Base-by-base conservation (phyloP, 441 rosid genomes). In the Erodium texanum region DNA sequence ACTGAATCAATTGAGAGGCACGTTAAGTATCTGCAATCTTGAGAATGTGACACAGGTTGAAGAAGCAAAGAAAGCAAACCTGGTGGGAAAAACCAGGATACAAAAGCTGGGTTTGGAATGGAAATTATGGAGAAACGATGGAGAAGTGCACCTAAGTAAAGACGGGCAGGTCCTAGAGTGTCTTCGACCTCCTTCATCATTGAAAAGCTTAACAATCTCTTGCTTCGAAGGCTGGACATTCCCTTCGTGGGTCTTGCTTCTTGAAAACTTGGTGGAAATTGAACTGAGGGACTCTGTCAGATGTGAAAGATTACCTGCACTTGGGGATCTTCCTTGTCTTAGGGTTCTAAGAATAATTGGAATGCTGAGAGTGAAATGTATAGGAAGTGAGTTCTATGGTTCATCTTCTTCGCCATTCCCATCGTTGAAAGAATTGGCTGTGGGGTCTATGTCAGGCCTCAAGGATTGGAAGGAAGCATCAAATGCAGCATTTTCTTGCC, bases 21-120 rank as follows among this genome's bases (percentile, higher is more conserved):
- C 68, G 5, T 41, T 81, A n/a, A 1, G n/a, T 0, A 62, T 76
- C 29, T 5, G 0, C 3, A 43, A 54, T 6, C 74, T 77, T 18
- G 77, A 70, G 32, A 10, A 56, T 0, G 76, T 77, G 20, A 64
- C 23, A 9, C 68, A 66, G 15, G 64, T 12, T 8, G 12, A 27
- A 6, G 77, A 73, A 64, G 71, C 74, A 3, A 23, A 67, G 65
- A 73, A 45, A 59, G 76, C 77, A 36, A 77, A 73, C 7, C 12
- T 73, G 19, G n/a, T 7, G 2, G 34, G 7, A 10, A 76, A 76
- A 15, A 41, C n/a, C 59, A 62, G 20, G 64, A 15, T 5, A 15
- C 1, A 66, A n/a, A 1, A 16, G n/a, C 2, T 76, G 74, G 6
- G 2, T 34, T 38, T 66, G n/a, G 18, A 2, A n/a, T 73, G 76